Base-by-base conservation (phyloP, 306 rosid genomes). In the Quillaja saponaria region DNA sequence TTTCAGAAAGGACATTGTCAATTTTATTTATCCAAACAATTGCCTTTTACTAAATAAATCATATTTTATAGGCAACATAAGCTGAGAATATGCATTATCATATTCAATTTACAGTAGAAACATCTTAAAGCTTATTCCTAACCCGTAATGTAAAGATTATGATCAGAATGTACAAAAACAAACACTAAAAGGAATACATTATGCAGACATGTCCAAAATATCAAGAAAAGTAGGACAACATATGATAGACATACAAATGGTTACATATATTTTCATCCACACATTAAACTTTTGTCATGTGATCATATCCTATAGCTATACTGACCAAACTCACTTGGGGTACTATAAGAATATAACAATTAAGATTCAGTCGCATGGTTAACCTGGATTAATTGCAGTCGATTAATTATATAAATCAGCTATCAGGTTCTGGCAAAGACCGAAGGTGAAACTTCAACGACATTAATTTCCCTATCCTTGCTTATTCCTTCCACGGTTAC, bases 61-160 rank as follows among this genome's bases (percentile, higher is more conserved):
- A 25, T 25, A 25, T 1, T 25, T n/a, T 31, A 37, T 21, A 46
- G 20, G 42, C 55, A 54, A 34, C 49, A 44, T 16, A 55, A 50
- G 40, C 21, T 8, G 64, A 63, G 33, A 65, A 42, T 41, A 38
- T 40, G 35, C 34, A 33, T 14, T 34, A 61, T 34, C 34, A 47
- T 34, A 45, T 20, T 58, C 19, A 48, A 17, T 48, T 13, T 38
- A 38, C 13, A 48, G 34, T 13, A 39, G 14, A 48, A 16, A 33
- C 54, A 57, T 61, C 18, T n/a, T 13, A 42, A 15, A 61, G 47
- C 37, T 33, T 28, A 45, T 62, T 35, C 66, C 17, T 21, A 59
- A 45, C 13, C 31, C 31, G 34, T 13, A 35, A 34, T 48, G 11
- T 11, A 17, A 10, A 7, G 48, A 49, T 41, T 42, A 31, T 52